Base-by-base conservation (phyloP, 2,329 filamentous ascomycete species). In the Apiospora marii region DNA sequence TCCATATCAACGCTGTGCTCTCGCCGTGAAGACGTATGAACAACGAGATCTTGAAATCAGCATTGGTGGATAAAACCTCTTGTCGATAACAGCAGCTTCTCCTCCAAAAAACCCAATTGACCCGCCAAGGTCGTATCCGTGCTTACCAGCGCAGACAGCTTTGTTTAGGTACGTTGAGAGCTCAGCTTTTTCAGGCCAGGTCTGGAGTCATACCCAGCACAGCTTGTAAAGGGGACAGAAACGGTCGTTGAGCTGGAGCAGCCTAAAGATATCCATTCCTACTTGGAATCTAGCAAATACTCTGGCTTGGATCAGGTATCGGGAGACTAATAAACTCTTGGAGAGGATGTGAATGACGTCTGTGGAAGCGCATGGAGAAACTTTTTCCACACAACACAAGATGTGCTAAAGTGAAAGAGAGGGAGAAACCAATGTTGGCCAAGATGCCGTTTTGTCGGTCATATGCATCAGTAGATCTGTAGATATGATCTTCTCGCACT, bases 211-310 rank as follows among this genome's bases (percentile, higher is more conserved):
- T 58, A 30, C 24, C 16, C 22, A 61, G 53, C 2, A 37, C 19
- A n/a, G 34, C 58, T 64, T 41, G 34, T 8, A 19, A 4, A 12
- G 58, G 34, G 10, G n/a, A 41, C 19, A 64, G 30, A 2, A 51
- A 14, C n/a, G 37, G 58, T 34, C 34, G 58, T 41, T 64, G 34
- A n/a, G 58, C 58, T 64, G 41, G 34, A 64, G 10, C 58, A 64
- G 34, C 58, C 58, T 64, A n/a, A 64, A 8, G 34, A 10, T 34
- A 16, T 58, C n/a, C 19, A 49, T 49, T 49, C 34, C n/a, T 37
- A 10, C 22, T 41, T 10, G n/a, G 22, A 37, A 19, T n/a, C 53
- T 37, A 61, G 30, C 30, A 22, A 41, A 10, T 7, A 10, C 7
- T 41, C 8, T n/a, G 19, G 7, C 8, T 10, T 22, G 53, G 53